These are phyloP conservation scores for Zoysia pacifica DNA, from an alignment of 176 grass and related monocot species.

Conservation along the genomic window DNA sequence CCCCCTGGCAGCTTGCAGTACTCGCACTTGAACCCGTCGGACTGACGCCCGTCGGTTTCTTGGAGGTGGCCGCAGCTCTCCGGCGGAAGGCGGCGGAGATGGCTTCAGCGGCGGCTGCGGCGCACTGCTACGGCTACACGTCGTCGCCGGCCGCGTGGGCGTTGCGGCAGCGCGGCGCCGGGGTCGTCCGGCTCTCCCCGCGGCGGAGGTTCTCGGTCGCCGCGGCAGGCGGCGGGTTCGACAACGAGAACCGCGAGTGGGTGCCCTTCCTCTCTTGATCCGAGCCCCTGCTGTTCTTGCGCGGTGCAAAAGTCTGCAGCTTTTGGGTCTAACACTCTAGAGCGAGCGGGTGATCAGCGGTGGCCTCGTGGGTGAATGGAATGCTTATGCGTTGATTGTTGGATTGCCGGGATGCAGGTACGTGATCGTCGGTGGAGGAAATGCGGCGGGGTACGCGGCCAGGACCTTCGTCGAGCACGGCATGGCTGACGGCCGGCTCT, in stretches of 20 bases:
- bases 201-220: constrained; percentile 36
- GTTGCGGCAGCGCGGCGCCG: constrained; percentile 25
- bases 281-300: not conserved
- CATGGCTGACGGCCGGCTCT: constrained; percentile 82
- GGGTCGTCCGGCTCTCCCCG: not conserved
- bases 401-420: constrained; percentile 48
- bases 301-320: not conserved
- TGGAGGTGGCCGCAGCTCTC: constrained; percentile 57
- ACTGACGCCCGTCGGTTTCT: constrained; percentile 22
- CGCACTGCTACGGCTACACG: constrained; percentile 12
- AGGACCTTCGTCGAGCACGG: constrained; percentile 85
- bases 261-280: constrained; percentile 31
- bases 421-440: constrained; percentile 93
- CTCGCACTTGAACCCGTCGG: constrained; percentile 8
- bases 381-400: not conserved
- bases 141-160: constrained; percentile 31
- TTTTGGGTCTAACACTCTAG: not conserved
- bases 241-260: constrained; percentile 73
- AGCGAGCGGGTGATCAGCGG: not conserved
- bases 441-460: constrained; percentile 83
- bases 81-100: constrained; percentile 43
- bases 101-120: constrained; percentile 32
- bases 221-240: constrained; percentile 48
- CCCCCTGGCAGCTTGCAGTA: not conserved
- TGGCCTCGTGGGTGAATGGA: not conserved